phyloP scores from a whole-genome alignment of 139 green algal species.

The Zygnema cylindricum region DNA sequence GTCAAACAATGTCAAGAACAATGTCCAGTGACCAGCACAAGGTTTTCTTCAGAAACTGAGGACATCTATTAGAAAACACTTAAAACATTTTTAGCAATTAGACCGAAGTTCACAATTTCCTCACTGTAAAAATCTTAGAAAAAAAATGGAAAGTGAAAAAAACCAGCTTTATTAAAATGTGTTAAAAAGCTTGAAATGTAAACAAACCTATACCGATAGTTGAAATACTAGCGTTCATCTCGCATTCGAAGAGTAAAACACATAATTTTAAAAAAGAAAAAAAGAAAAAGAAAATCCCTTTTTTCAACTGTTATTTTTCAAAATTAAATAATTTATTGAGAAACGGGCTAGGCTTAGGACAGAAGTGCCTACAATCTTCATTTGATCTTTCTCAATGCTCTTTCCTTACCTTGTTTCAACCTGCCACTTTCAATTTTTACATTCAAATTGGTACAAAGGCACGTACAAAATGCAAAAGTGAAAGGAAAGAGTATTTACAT shows the following conservation, averaged over 20 bases:
- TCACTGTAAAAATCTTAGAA: background rate
- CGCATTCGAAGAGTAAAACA: background rate
- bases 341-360: too few species aligned
- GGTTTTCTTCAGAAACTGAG: background rate
- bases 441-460: too few species aligned
- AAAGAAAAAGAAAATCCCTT: background rate
- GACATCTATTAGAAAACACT: background rate
- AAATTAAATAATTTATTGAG: too few species aligned
- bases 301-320: too few species aligned
- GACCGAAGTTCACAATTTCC: background rate
- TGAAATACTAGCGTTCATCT: too few species aligned
- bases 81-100: background rate
- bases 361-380: too few species aligned
- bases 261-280: constrained; percentile 9
- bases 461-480: too few species aligned
- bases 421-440: too few species aligned
- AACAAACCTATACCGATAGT: background rate
- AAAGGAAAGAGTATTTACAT: too few species aligned
- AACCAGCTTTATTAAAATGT: background rate
- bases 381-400: too few species aligned
- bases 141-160: background rate
- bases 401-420: too few species aligned
- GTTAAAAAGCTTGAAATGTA: background rate
- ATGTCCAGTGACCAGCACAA: background rate
- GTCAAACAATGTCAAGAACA: background rate